Percentiles rank a stretch among this genome's conserved stretches.
Evolutionary conservation across 2,329 filamentous ascomycete genomes (phyloP).

Genomic region (Venturia effusa): DNA sequence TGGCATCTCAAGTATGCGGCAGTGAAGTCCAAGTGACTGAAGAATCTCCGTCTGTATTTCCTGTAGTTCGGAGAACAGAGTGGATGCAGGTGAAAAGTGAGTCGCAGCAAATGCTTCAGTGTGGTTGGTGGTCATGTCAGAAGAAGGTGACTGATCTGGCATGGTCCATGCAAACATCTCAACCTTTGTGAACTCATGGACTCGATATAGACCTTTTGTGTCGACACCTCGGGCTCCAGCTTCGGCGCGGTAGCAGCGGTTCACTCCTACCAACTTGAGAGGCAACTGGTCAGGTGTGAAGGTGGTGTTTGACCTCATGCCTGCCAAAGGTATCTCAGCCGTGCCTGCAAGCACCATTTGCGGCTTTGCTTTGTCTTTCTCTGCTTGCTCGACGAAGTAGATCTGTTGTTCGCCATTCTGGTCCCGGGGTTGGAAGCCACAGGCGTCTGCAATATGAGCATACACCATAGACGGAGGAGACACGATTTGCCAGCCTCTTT

Average conservation of each 20-base stretch:
- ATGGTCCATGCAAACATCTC: conserved; percentile 91
- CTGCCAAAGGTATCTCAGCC: conserved; percentile 88
- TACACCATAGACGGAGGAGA: conserved; percentile 87
- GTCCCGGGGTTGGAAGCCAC: conserved; percentile 90
- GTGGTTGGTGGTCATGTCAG: background rate
- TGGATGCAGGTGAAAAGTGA: conserved; percentile 32
- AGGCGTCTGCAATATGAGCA: conserved; percentile 77
- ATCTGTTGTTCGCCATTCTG: conserved; percentile 85
- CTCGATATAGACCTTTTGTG: conserved; percentile 89
- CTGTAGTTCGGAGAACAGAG: conserved; percentile 75
- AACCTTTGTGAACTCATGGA: conserved; percentile 98
- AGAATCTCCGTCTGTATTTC: conserved; percentile 80
- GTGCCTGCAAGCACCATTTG: conserved; percentile 73
- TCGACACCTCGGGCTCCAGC: conserved; percentile 81
- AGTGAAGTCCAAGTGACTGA: conserved; percentile 64
- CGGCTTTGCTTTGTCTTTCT: conserved; percentile 51
- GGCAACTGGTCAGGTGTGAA: conserved; percentile 59
- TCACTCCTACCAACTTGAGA: conserved; percentile 69
- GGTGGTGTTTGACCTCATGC: conserved; percentile 68
- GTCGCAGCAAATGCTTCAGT: conserved; percentile 17
- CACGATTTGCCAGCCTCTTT: conserved; percentile 67
- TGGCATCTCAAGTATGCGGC: conserved; percentile 89
- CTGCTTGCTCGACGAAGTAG: conserved; percentile 62
- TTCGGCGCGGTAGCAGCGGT: conserved; percentile 91
- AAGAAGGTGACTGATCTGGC: conserved; percentile 32